phyloP scores from a whole-genome alignment of 768 basidiomycete genomes.

The Rickenella mellea region DNA sequence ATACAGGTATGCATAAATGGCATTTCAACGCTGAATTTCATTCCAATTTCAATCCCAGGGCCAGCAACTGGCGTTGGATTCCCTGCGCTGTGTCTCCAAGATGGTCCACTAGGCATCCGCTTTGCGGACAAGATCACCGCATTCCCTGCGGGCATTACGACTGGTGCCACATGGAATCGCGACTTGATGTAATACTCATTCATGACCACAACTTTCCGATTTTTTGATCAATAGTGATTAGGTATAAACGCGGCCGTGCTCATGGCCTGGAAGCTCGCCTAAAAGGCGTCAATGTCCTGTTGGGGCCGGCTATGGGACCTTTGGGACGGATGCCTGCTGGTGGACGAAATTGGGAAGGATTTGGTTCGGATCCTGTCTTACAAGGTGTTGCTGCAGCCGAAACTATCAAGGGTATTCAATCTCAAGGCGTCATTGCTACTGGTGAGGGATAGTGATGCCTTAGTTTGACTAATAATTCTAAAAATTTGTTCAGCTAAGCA shows the following conservation, averaged over 20 bases:
- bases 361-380: constrained; percentile 54
- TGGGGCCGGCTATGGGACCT: constrained; percentile 14
- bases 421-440: constrained; percentile 49
- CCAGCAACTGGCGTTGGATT: constrained; percentile 12
- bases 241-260: constrained; percentile 51
- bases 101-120: constrained; percentile 28
- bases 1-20: constrained; percentile 4
- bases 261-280: constrained; percentile 61
- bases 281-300: constrained; percentile 46
- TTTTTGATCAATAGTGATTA: constrained; percentile 42
- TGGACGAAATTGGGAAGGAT: constrained; percentile 42
- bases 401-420: constrained; percentile 51
- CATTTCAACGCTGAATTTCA: not conserved
- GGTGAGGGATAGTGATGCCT: constrained; percentile 35
- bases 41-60: not conserved
- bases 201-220: not conserved
- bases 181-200: constrained; percentile 25
- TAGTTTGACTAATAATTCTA: not conserved
- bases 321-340: constrained; percentile 31
- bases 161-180: constrained; percentile 27
- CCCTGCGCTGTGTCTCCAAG: constrained; percentile 16
- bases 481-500: constrained; percentile 4
- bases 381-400: constrained; percentile 51
- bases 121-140: constrained; percentile 29
- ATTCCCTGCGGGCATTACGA: constrained; percentile 51